These are phyloP conservation scores for Ganoderma sinense DNA, from an alignment of 1,284 basidiomycete genomes.

Conservation along the genomic window DNA sequence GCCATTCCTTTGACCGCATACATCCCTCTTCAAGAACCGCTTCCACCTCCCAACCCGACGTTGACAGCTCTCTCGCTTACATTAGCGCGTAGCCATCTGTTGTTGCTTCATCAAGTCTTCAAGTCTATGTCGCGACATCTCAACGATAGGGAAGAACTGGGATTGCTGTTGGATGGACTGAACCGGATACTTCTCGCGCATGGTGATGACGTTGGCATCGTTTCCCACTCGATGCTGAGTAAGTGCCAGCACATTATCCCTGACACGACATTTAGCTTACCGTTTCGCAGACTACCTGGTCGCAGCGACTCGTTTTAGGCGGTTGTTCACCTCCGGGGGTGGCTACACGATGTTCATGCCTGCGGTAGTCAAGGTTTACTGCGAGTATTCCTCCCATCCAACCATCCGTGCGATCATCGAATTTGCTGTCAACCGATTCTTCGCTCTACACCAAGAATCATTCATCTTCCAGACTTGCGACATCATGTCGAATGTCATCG, in stretches of 20 bases:
- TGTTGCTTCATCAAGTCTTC: constrained; percentile 77
- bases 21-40: constrained; percentile 44
- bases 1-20: constrained; percentile 50
- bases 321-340: constrained; percentile 75
- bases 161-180: constrained; percentile 72
- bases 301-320: constrained; percentile 79
- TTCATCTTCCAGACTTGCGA: constrained; percentile 82
- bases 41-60: constrained; percentile 31
- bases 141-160: constrained; percentile 77
- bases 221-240: constrained; percentile 78
- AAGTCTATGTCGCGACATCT: constrained; percentile 79
- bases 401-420: constrained; percentile 75
- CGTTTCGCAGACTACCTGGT: constrained; percentile 52
- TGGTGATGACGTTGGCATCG: constrained; percentile 75
- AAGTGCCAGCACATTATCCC: constrained; percentile 29
- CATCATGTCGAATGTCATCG: constrained; percentile 62
- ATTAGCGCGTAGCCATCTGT: constrained; percentile 73
- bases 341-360: constrained; percentile 80
- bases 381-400: constrained; percentile 58
- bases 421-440: constrained; percentile 77
- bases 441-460: constrained; percentile 76
- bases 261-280: background rate
- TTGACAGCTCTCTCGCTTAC: constrained; percentile 59
- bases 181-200: constrained; percentile 72
- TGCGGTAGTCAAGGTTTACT: constrained; percentile 71